phyloP scores from a whole-genome alignment of 2,329 filamentous ascomycete species.

The Aspergillus latus region DNA sequence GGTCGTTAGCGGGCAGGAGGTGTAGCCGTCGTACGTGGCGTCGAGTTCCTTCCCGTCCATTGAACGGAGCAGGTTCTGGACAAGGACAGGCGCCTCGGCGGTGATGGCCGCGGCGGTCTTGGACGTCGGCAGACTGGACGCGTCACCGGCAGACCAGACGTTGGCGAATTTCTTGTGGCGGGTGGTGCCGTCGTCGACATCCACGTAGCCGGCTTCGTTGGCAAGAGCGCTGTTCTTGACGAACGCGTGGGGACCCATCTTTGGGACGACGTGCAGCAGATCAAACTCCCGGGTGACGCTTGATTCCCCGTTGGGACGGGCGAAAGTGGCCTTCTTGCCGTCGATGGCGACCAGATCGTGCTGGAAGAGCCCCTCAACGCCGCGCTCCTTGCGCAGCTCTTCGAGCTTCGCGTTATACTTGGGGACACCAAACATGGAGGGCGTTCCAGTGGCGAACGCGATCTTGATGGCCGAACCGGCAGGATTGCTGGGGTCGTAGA shows the following conservation, averaged over 20 bases:
- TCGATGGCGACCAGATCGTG: constrained; percentile 57
- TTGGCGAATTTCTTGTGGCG: constrained; percentile 57
- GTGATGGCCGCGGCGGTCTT: constrained; percentile 58
- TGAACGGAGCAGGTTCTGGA: constrained; percentile 48
- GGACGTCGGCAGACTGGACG: constrained; percentile 59
- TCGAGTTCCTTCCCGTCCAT: constrained; percentile 50
- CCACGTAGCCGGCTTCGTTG: constrained; percentile 58
- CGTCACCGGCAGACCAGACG: constrained; percentile 61
- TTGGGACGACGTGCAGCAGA: constrained; percentile 58
- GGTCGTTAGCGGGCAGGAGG: constrained; percentile 55
- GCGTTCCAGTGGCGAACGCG: constrained; percentile 57
- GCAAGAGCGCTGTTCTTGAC: constrained; percentile 56
- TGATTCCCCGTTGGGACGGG: constrained; percentile 44
- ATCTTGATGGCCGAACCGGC: constrained; percentile 51
- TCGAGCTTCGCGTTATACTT: constrained; percentile 60
- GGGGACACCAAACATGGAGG: constrained; percentile 60
- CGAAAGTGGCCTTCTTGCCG: constrained; percentile 55
- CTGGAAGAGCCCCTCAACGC: constrained; percentile 59
- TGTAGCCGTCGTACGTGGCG: constrained; percentile 55
- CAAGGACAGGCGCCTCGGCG: constrained; percentile 52
- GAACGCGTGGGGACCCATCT: constrained; percentile 59
- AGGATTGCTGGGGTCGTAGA: constrained; percentile 48
- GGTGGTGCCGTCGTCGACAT: constrained; percentile 55
- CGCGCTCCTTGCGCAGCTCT: constrained; percentile 53
- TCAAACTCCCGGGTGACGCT: constrained; percentile 53